Evolutionary conservation across 106 monocot species (phyloP), one percentile per base, ranked within the genome.

Genomic region (Acorus calamus): DNA sequence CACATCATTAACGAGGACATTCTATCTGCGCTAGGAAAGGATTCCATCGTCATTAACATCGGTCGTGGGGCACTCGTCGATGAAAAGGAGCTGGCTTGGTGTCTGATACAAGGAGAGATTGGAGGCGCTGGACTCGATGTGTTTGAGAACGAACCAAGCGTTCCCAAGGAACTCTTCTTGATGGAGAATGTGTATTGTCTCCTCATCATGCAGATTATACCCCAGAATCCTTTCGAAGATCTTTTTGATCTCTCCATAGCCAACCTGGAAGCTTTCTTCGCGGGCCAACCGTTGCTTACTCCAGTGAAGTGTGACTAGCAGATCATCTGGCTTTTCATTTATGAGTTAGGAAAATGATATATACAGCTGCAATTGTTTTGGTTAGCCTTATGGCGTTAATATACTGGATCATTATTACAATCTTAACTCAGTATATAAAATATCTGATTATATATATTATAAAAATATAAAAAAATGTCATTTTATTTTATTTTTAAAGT

Each of bases 51-150:
- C 14, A 63, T 81, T 14, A 85, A 81, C n/a, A 48, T 85, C 0
- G 85, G 72, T 0, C 68, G 81, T 8, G 85, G 78, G 28, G 74
- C 71, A 2, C 49, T 72, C 0, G 14, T 85, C 4, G 85, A 85
- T 42, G 81, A 85, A 52, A 13, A 66, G 8, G 85, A 78, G 45
- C 28, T 81, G 7, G 76, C 82, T 3, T 60, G 56, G 8, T 51
- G 57, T 47, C 56, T 86, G 67, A 59, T 57, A 61, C 44, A 73
- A 46, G 73, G 81, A 13, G 76, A 77, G 63, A 66, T 92, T 13
- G 79, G 71, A 7, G 91, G 84, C 13, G 81, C 80, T 47, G 91
- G 84, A 13, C 84, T 92, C 11, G 86, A 92, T 81, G 91, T 92
- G 14, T 92, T 71, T 61, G 86, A 86, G 69, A 54, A 79, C 8